Evolutionary conservation across 1,284 basidiomycete species (phyloP).

Genomic region (Uromyces viciae-fabae): DNA sequence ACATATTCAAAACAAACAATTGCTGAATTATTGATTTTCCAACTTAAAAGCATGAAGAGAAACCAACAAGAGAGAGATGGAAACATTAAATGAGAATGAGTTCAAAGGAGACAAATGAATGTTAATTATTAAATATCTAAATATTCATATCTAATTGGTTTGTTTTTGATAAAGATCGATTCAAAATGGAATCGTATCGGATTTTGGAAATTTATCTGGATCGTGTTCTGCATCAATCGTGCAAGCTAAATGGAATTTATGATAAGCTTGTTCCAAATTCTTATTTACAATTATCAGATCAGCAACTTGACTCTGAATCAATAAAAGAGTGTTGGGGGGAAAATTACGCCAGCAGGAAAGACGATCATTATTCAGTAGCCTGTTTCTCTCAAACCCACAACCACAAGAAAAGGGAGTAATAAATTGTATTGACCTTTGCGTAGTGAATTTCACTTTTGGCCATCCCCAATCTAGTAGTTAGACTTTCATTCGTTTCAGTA

Average conservation of each 20-base stretch:
- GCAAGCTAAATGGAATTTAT: slow-evolving; percentile 59
- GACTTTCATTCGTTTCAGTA: slow-evolving; percentile 74
- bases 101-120: not conserved
- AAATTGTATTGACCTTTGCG: slow-evolving; percentile 60
- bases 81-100: not conserved
- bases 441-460: slow-evolving; percentile 81
- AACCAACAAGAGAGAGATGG: not conserved
- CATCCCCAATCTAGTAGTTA: slow-evolving; percentile 72
- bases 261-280: slow-evolving; percentile 77
- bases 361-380: no score
- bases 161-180: not conserved
- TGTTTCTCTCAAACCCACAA: not conserved
- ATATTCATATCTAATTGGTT: not conserved
- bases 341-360: not conserved
- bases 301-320: slow-evolving; percentile 63
- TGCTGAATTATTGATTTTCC: not conserved
- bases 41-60: not conserved
- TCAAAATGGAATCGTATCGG: slow-evolving; percentile 12
- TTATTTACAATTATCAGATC: slow-evolving; percentile 90
- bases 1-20: slow-evolving; percentile 1
- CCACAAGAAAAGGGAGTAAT: not conserved
- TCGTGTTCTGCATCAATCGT: not conserved
- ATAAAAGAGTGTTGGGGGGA: no score
- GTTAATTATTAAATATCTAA: not conserved
- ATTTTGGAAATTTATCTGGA: not conserved